A percentile compares a stretch with the other conserved stretches of the same genome.
phyloP scores from a whole-genome alignment of 352 stramenopile species.

The Pythium rhizo-oryzae region DNA sequence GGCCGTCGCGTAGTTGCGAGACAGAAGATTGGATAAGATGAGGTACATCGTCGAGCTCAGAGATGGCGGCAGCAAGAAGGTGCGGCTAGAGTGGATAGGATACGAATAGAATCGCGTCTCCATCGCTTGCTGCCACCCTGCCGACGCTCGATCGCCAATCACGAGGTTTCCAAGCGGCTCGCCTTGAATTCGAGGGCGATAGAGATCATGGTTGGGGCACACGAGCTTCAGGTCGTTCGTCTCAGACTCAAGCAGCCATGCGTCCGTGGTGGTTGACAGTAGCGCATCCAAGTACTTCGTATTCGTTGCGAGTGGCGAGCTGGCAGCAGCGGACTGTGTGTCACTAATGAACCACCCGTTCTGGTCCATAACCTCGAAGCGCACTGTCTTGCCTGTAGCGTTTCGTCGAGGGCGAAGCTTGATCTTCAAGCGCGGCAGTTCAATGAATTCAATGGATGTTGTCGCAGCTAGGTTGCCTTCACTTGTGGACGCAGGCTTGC shows the following conservation, averaged over 20 bases:
- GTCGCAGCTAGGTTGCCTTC: background rate
- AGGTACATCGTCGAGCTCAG: conserved; percentile 98
- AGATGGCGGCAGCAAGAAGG: conserved; percentile 95
- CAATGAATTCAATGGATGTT: conserved; percentile 93
- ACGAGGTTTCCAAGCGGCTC: conserved; percentile 85
- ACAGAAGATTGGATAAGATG: conserved; percentile 97
- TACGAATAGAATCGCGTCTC: conserved; percentile 97
- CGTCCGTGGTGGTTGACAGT: conserved; percentile 57
- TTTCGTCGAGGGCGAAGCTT: conserved; percentile 84
- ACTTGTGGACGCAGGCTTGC: conserved; percentile 44
- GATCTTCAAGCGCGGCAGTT: conserved; percentile 97
- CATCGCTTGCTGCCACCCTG: conserved; percentile 88
- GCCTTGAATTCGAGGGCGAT: conserved; percentile 67
- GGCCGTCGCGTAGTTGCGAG: conserved; percentile 93
- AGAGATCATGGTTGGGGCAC: conserved; percentile 84
- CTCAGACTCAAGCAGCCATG: conserved; percentile 76
- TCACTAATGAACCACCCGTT: conserved; percentile 86
- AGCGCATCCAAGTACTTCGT: conserved; percentile 60
- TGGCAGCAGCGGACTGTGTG: conserved; percentile 24
- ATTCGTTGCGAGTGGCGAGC: conserved; percentile 20
- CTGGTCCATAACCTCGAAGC: conserved; percentile 77
- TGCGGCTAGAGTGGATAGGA: conserved; percentile 96
- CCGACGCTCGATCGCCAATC: conserved; percentile 74
- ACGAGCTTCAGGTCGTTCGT: conserved; percentile 80
- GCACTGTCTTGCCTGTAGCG: conserved; percentile 45